Evolutionary conservation across 371 early-diverging fungal species (phyloP).

Genomic region (Apophysomyces ossiformis): DNA sequence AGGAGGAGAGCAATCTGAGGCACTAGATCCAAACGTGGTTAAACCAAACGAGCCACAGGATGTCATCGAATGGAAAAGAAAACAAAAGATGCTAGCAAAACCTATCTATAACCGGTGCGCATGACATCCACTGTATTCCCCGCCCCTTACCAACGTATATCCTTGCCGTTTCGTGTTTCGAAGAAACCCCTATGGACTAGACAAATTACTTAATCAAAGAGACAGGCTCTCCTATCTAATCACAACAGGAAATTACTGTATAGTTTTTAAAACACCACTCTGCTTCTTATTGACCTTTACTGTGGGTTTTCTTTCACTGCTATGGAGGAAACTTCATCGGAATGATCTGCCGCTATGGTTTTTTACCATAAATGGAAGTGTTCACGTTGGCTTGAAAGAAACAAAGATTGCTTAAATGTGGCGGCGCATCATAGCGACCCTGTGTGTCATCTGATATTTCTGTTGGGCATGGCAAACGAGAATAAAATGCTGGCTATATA

Average conservation of each 20-base stretch:
- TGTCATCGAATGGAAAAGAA: slow-evolving; percentile 7
- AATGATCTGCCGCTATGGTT: too few relatives aligned
- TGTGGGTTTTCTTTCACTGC: too few relatives aligned
- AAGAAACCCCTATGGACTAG: slow-evolving; percentile 2
- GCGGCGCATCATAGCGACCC: too few relatives aligned
- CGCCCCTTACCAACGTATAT: slow-evolving; percentile 4
- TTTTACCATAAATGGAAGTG: too few relatives aligned
- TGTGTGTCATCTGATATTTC: too few relatives aligned
- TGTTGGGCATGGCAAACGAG: too few relatives aligned
- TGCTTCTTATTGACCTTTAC: too few relatives aligned
- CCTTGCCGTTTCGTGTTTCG: neutral
- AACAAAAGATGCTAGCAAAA: neutral
- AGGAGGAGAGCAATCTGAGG: slow-evolving; percentile 1
- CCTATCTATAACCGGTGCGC: slow-evolving; percentile 2
- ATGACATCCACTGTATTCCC: slow-evolving; percentile 2
- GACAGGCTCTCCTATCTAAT: slow-evolving; percentile 10
- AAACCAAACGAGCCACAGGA: slow-evolving; percentile 6
- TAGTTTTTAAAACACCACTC: neutral
- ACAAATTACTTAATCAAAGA: slow-evolving; percentile 7
- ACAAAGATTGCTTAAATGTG: too few relatives aligned
- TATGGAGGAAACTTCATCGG: too few relatives aligned
- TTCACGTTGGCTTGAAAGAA: too few relatives aligned
- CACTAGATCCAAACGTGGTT: slow-evolving; percentile 4
- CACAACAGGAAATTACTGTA: neutral
- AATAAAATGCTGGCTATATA: too few relatives aligned